Percentiles rank a stretch among this genome's conserved stretches.
Conservation (phyloP, 768 basidiomycete species). For the Termitomyces eurrhizus region DNA sequence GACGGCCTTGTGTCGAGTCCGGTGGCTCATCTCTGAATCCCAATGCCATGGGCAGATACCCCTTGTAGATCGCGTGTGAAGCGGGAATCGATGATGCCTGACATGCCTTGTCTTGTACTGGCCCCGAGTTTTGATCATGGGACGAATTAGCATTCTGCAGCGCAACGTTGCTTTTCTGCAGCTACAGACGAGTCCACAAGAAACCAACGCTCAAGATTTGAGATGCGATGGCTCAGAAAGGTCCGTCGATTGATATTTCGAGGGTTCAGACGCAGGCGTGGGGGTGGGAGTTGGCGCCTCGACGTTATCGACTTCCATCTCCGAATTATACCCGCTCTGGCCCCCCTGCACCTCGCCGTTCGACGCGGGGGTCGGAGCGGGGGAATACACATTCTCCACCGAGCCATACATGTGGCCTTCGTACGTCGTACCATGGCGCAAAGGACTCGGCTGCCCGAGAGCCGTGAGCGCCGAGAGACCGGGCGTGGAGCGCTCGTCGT, state of each 20-base stretch:
- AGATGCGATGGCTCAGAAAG: not conserved
- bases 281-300: not conserved
- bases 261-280: not conserved
- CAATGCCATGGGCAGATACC: no score
- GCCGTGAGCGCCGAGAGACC: constrained; percentile 4
- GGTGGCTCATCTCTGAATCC: no score
- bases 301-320: constrained; percentile 27
- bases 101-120: no score
- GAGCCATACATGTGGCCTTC: constrained; percentile 21
- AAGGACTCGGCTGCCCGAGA: constrained; percentile 34
- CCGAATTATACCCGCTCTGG: constrained; percentile 58
- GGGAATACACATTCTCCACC: constrained; percentile 34
- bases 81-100: no score
- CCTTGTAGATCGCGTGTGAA: no score
- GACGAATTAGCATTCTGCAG: no score
- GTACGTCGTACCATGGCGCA: constrained; percentile 39
- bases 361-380: constrained; percentile 48
- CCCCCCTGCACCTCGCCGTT: constrained; percentile 44
- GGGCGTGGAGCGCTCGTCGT: constrained; percentile 20
- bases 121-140: no score
- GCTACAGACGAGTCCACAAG: not conserved
- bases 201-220: not conserved
- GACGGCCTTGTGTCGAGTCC: no score
- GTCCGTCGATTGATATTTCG: not conserved
- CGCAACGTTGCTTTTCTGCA: not conserved